These are phyloP conservation scores for Zelonia costaricensis DNA, from an alignment of 208 protist genomes.

Conservation along the genomic window DNA sequence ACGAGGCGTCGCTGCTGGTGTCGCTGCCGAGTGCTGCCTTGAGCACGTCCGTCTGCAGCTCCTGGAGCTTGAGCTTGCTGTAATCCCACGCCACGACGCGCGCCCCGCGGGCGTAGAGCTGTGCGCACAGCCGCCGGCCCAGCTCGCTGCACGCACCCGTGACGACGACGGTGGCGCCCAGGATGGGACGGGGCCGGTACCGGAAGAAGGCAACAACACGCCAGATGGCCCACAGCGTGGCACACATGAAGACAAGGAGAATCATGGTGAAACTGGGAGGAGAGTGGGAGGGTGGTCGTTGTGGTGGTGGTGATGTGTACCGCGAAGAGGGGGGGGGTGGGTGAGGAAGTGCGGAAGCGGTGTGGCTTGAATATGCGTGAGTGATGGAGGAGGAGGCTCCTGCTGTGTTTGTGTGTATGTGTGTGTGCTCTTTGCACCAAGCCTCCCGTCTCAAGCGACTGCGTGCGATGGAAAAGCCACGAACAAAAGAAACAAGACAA, in stretches of 20 bases:
- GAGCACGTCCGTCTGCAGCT: conserved; percentile 41
- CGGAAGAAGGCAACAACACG: conserved; percentile 37
- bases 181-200: conserved; percentile 34
- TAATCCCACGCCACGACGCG: conserved; percentile 67
- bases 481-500: no score
- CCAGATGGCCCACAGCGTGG: conserved; percentile 56
- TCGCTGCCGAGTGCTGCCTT: neutral
- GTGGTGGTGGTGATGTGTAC: neutral
- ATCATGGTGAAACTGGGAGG: conserved; percentile 38
- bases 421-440: no score
- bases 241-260: conserved; percentile 51
- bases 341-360: neutral
- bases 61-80: conserved; percentile 45
- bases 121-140: conserved; percentile 44
- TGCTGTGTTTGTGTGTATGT: no score
- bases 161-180: conserved; percentile 59
- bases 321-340: neutral
- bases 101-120: conserved; percentile 41
- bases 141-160: conserved; percentile 55
- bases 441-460: no score
- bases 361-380: no score
- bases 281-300: neutral
- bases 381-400: no score
- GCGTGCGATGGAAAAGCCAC: no score
- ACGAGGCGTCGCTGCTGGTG: neutral